phyloP scores from a whole-genome alignment of 176 grass and related monocot genomes.

The Triticum urartu region DNA sequence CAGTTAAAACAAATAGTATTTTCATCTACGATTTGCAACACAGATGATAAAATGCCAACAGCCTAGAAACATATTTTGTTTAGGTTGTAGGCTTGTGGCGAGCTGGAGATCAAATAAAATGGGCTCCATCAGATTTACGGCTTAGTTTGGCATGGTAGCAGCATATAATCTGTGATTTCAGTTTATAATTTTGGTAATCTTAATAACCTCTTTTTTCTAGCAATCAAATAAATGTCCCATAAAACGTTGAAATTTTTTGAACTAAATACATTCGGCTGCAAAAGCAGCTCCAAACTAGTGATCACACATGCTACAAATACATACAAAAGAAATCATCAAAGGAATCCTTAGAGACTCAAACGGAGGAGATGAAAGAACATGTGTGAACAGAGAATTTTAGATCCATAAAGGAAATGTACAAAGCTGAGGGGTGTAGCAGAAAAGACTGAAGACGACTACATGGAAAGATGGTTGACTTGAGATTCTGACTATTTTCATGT shows the following conservation, averaged over 20 bases:
- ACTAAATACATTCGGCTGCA: not conserved
- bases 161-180: not conserved
- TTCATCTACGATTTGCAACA: constrained; percentile 12
- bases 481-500: not conserved
- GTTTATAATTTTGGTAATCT: not conserved
- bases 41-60: not conserved
- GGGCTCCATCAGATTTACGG: not conserved
- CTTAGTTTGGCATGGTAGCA: not conserved
- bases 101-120: constrained; percentile 4
- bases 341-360: not conserved
- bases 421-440: not conserved
- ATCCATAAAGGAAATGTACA: not conserved
- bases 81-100: constrained; percentile 3
- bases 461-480: constrained; percentile 1
- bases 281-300: not conserved
- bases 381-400: not conserved
- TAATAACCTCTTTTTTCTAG: not conserved
- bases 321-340: constrained; percentile 10
- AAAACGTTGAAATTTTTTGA: not conserved
- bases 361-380: not conserved
- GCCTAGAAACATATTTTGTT: not conserved
- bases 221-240: not conserved
- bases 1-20: constrained; percentile 14
- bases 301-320: not conserved
- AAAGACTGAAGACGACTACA: not conserved